Conservation (phyloP, 305 asterid species). For the Salvia sclarea region DNA sequence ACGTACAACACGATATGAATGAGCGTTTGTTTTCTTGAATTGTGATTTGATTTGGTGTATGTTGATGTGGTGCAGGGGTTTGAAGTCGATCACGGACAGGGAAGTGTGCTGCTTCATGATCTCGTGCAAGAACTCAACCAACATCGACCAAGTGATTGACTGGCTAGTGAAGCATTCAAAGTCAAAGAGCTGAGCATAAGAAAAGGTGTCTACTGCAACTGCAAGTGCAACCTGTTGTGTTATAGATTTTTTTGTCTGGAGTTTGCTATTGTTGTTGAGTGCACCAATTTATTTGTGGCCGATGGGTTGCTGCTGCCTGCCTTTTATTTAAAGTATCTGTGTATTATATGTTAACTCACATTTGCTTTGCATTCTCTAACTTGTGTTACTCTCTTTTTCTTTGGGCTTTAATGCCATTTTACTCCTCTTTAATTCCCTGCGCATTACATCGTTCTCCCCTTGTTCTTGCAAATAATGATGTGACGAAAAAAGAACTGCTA, state of each 20-base stretch:
- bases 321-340: slow-evolving; percentile 26
- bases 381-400: slow-evolving; percentile 20
- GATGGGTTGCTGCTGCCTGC: slow-evolving; percentile 34
- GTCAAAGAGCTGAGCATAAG: slow-evolving; percentile 68
- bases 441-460: not conserved
- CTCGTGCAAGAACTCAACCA: slow-evolving; percentile 96
- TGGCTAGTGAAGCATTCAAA: slow-evolving; percentile 98
- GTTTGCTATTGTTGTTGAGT: slow-evolving; percentile 37
- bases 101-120: slow-evolving; percentile 99
- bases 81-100: slow-evolving; percentile 77
- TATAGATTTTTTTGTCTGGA: slow-evolving; percentile 32
- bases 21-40: not conserved
- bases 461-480: not conserved
- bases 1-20: slow-evolving; percentile 27
- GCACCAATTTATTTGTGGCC: slow-evolving; percentile 40
- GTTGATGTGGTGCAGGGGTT: slow-evolving; percentile 58
- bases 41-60: not conserved
- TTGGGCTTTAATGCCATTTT: slow-evolving; percentile 19
- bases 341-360: slow-evolving; percentile 38
- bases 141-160: slow-evolving; percentile 92
- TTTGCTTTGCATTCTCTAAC: slow-evolving; percentile 23
- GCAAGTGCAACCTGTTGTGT: slow-evolving; percentile 34
- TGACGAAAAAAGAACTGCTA: not conserved
- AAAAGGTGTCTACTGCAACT: slow-evolving; percentile 15
- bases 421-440: not conserved